Evolutionary conservation across 345 rosid species (phyloP).

Genomic region (Chamaenerion angustifolium): DNA sequence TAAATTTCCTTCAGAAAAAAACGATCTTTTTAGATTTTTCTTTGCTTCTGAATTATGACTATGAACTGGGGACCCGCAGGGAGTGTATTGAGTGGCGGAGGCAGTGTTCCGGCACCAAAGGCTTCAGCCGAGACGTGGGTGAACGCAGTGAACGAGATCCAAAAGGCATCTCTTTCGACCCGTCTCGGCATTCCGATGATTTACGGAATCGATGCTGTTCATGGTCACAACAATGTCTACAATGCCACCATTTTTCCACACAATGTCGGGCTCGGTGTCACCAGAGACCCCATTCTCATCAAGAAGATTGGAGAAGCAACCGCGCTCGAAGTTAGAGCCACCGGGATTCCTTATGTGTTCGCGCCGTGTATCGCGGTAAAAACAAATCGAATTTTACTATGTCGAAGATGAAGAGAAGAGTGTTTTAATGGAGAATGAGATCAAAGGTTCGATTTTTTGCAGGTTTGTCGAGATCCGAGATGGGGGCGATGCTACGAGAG

Average conservation of each 20-base stretch:
- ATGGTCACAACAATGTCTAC: constrained; percentile 77
- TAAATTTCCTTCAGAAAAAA: too few relatives aligned
- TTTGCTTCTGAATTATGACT: too few relatives aligned
- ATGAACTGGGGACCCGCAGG: constrained; percentile 18
- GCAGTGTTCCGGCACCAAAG: constrained; percentile 50
- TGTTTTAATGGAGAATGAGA: neutral
- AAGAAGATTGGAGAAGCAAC: constrained; percentile 76
- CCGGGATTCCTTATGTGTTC: constrained; percentile 56
- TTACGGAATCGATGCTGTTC: constrained; percentile 90
- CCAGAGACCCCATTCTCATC: constrained; percentile 62
- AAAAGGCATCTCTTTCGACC: constrained; percentile 51
- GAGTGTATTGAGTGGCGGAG: constrained; percentile 91
- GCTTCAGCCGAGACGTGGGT: constrained; percentile 64
- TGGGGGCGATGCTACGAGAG: constrained; percentile 61
- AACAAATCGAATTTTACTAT: neutral
- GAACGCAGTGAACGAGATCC: constrained; percentile 54
- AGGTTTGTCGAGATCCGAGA: constrained; percentile 76
- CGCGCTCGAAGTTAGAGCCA: constrained; percentile 83
- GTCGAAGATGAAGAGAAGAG: neutral
- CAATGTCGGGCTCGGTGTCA: constrained; percentile 66
- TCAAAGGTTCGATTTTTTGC: neutral
- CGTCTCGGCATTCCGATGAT: constrained; percentile 83
- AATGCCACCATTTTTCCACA: constrained; percentile 87
- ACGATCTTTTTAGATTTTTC: too few relatives aligned
- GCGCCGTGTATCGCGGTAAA: constrained; percentile 86